Conservation (phyloP, 768 basidiomycete genomes). For the Lactifluus subvellereus region DNA sequence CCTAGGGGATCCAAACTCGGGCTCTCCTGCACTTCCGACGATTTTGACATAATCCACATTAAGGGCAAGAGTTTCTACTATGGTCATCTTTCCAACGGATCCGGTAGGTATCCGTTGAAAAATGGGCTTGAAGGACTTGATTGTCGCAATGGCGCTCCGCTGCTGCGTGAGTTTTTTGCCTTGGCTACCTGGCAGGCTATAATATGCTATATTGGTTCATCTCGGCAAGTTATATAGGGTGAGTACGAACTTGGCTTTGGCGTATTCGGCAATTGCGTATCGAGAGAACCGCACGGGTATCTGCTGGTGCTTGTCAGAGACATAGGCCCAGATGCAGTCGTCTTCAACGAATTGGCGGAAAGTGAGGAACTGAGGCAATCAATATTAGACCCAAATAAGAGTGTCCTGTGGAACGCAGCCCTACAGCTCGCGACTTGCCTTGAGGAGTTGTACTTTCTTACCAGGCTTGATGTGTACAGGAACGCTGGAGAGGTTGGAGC, state of each 20-base stretch:
- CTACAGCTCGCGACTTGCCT: constrained; percentile 36
- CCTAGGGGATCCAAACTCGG: constrained; percentile 46
- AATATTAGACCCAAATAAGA: neutral
- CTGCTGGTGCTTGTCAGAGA: constrained; percentile 51
- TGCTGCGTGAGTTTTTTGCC: constrained; percentile 37
- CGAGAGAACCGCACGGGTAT: constrained; percentile 52
- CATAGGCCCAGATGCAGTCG: constrained; percentile 52
- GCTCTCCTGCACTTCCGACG: constrained; percentile 42
- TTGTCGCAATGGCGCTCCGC: constrained; percentile 42
- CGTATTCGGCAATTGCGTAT: constrained; percentile 44
- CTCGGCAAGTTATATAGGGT: neutral
- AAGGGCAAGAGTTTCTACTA: constrained; percentile 42
- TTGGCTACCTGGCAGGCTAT: constrained; percentile 26
- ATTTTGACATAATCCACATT: constrained; percentile 43
- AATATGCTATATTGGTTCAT: constrained; percentile 1
- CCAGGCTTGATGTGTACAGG: constrained; percentile 33
- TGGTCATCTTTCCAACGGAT: constrained; percentile 36
- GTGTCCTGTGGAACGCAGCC: neutral
- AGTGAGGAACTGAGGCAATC: constrained; percentile 47
- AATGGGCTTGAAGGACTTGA: constrained; percentile 47
- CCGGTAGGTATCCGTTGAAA: constrained; percentile 49
- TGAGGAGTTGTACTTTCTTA: constrained; percentile 53
- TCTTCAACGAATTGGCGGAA: constrained; percentile 36
- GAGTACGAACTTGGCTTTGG: constrained; percentile 32
- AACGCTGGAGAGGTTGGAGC: constrained; percentile 38